Evolutionary conservation across 78 protist genomes (phyloP), one percentile per base, ranked within the genome.

Genomic region (Isochrysis galbana): DNA sequence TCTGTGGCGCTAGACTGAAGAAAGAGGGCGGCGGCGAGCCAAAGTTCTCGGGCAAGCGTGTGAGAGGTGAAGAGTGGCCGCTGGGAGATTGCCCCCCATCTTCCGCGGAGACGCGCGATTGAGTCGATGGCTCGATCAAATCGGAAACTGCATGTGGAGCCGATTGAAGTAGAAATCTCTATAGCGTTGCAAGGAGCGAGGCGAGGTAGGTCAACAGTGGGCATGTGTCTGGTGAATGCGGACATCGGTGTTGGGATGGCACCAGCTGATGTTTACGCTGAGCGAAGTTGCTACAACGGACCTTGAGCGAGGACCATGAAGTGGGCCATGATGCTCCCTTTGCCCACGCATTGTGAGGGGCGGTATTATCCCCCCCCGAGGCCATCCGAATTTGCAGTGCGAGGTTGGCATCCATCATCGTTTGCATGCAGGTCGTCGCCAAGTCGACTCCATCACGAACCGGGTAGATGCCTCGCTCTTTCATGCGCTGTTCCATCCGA

Each of bases 361-460:
- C 61, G 29, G 61, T 14, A 7, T 51, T 14, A 7, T 51, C 61
- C 61, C 61, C 61, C 29, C 61, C 61, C 61, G 61, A 19, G 61
- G 74, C 74, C 36, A 26, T 67, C 36, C 74, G 74, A n/a, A 67
- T 67, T n/a, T 67, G 74, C 38, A 67, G 74, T n/a, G 74, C 74
- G 36, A 67, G 74, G 74, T 67, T 67, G 32, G 74, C 74, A n/a
- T 67, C 74, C 74, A 67, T 67, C 74, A 67, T 67, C 74, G 74
- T 67, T n/a, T 67, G 74, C 36, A 67, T 67, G 17, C 36, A 67
- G 38, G 74, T 67, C 74, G 29, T 67, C 74, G 32, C 32, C 74
- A 67, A 26, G 74, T 67, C 74, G 74, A 67, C 36, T n/a, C 38
- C 74, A n/a, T 67, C 74, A n/a, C 74, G 74, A 23, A 67, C 74